Conservation (phyloP, 345 rosid genomes). For the Acer negundo region DNA sequence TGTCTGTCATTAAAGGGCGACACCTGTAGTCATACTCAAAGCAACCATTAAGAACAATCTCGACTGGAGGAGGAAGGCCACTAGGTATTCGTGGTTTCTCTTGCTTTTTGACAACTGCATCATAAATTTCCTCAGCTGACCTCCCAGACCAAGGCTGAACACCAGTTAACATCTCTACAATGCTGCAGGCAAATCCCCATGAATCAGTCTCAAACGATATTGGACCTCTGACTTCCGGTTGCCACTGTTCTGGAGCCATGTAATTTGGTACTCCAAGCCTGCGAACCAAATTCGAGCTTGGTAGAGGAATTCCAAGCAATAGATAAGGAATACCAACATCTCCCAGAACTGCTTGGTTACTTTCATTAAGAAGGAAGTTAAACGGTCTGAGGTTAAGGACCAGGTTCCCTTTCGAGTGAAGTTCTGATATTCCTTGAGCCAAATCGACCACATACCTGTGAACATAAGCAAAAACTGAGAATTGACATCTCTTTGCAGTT, state of each 20-base stretch:
- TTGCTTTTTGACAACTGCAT: slow-evolving; percentile 69
- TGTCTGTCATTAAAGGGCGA: slow-evolving; percentile 87
- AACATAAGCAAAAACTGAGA: slow-evolving; percentile 19
- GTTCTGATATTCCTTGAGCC: slow-evolving; percentile 63
- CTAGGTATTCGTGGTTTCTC: slow-evolving; percentile 67
- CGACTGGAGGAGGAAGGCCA: slow-evolving; percentile 74
- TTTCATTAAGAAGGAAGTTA: slow-evolving; percentile 72
- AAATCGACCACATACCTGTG: slow-evolving; percentile 75
- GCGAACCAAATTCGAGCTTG: slow-evolving; percentile 60
- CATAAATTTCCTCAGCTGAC: slow-evolving; percentile 62
- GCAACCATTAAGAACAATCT: slow-evolving; percentile 79
- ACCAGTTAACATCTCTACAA: slow-evolving; percentile 93
- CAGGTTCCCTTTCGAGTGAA: slow-evolving; percentile 71
- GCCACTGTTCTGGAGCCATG: slow-evolving; percentile 99
- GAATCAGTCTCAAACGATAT: slow-evolving; percentile 85
- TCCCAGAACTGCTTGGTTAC: slow-evolving; percentile 69
- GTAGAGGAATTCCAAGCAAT: slow-evolving; percentile 67
- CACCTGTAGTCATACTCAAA: slow-evolving; percentile 83
- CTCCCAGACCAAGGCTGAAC: slow-evolving; percentile 79
- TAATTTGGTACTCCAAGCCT: slow-evolving; percentile 90
- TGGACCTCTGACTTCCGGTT: slow-evolving; percentile 87
- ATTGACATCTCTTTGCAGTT: background rate
- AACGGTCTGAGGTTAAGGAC: slow-evolving; percentile 82
- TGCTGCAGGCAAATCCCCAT: slow-evolving; percentile 94
- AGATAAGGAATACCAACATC: slow-evolving; percentile 81